Percentiles rank a stretch among this genome's conserved stretches.
Evolutionary conservation across 2,329 filamentous ascomycete species (phyloP).

Genomic region (Phialophora verrucosa): DNA sequence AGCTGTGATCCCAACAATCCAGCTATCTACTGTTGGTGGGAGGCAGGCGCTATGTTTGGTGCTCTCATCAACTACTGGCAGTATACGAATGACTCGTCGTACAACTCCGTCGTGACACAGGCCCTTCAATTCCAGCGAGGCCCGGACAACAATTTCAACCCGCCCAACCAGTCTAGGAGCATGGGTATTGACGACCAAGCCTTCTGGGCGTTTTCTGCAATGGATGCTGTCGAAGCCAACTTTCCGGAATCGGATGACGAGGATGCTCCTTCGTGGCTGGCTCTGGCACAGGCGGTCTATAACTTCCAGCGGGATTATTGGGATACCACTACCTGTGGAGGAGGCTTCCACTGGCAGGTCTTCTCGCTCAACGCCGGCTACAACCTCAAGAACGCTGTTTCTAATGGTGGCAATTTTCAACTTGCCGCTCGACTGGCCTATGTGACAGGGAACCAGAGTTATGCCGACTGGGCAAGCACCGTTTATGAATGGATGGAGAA

Average conservation of each 20-base stretch:
- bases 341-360: conserved; percentile 85
- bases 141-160: conserved; percentile 48
- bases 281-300: conserved; percentile 76
- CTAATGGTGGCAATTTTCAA: conserved; percentile 64
- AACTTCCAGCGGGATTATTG: conserved; percentile 77
- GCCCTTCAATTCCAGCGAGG: conserved; percentile 49
- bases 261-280: conserved; percentile 70
- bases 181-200: conserved; percentile 63
- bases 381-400: conserved; percentile 63
- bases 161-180: conserved; percentile 49
- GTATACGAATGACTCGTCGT: conserved; percentile 50
- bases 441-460: conserved; percentile 79
- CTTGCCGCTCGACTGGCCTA: conserved; percentile 70
- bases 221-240: conserved; percentile 61
- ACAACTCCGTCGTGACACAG: conserved; percentile 47
- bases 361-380: conserved; percentile 75
- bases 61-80: conserved; percentile 52
- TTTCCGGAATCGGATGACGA: conserved; percentile 49
- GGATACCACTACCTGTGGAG: conserved; percentile 69
- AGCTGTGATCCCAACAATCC: conserved; percentile 35
- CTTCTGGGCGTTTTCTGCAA: conserved; percentile 63
- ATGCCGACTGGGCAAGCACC: conserved; percentile 75
- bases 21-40: conserved; percentile 51
- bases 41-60: conserved; percentile 52
- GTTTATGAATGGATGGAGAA: conserved; percentile 60